Conservation (phyloP, 2,329 filamentous ascomycete genomes). For the Ophiocordyceps camponoti-leonardi region DNA sequence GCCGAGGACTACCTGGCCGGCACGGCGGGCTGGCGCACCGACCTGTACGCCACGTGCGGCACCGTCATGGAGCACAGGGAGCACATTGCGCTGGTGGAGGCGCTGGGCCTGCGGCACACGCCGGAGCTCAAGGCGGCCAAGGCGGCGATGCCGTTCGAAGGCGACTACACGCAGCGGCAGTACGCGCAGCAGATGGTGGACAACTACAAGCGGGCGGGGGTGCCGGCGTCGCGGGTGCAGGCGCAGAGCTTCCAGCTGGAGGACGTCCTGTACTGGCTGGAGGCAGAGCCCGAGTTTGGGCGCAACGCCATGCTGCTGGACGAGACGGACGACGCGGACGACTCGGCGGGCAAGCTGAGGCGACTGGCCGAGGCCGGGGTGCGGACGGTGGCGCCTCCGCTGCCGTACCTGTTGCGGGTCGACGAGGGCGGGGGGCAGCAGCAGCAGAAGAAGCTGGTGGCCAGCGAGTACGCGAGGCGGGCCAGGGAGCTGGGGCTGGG, state of each 20-base stretch:
- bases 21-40: conserved; percentile 44
- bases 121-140: conserved; percentile 51
- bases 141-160: conserved; percentile 52
- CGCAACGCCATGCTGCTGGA: conserved; percentile 49
- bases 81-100: conserved; percentile 41
- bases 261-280: conserved; percentile 51
- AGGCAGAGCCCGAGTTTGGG: conserved; percentile 41
- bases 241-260: conserved; percentile 48
- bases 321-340: not conserved
- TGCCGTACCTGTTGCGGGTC: conserved; percentile 43
- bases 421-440: conserved; percentile 28
- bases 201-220: conserved; percentile 34
- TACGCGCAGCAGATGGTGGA: conserved; percentile 50
- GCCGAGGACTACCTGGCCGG: conserved; percentile 38
- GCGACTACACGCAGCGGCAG: conserved; percentile 44
- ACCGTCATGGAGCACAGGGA: conserved; percentile 43
- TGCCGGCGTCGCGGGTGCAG: conserved; percentile 37
- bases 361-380: not conserved
- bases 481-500: conserved; percentile 44
- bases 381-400: conserved; percentile 36
- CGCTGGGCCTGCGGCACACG: conserved; percentile 43
- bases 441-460: too few species aligned
- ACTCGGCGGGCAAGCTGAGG: not conserved
- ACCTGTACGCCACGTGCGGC: conserved; percentile 47
- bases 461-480: conserved; percentile 42